These are phyloP conservation scores for Nitzschia inconspicua DNA, from an alignment of 108 stramenopile genomes.

Conservation along the genomic window DNA sequence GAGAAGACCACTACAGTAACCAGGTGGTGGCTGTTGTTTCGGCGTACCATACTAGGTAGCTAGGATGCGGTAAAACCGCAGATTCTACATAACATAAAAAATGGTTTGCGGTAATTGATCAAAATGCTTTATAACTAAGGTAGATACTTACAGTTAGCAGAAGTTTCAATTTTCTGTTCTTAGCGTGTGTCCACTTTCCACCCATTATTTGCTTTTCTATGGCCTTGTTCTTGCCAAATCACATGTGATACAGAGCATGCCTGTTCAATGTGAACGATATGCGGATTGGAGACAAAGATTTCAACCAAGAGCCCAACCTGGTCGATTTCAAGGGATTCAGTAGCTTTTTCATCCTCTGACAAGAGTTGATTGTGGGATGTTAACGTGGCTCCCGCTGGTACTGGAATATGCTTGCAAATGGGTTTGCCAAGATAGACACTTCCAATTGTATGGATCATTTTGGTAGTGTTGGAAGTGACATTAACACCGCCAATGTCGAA, in stretches of 20 bases:
- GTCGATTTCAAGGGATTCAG: constrained; percentile 4
- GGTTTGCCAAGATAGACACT: constrained; percentile 52
- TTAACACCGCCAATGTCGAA: constrained; percentile 46
- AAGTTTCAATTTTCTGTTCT: constrained; percentile 1
- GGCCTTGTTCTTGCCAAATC: constrained; percentile 66
- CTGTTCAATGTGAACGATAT: constrained; percentile 31
- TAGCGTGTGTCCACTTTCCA: neutral
- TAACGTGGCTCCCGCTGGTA: constrained; percentile 34
- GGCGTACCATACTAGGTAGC: too few species aligned
- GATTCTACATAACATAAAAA: neutral
- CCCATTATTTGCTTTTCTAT: neutral
- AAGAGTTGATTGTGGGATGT: constrained; percentile 35
- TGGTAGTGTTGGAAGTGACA: constrained; percentile 1
- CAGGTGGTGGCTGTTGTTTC: too few species aligned
- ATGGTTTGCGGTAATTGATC: neutral
- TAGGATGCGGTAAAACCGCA: neutral
- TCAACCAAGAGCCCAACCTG: constrained; percentile 37
- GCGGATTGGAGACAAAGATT: constrained; percentile 29
- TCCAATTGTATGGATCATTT: constrained; percentile 33
- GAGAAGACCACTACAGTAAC: too few species aligned
- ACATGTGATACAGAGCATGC: constrained; percentile 70
- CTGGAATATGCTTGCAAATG: constrained; percentile 40
- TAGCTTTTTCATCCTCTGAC: neutral
- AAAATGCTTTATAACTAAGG: neutral
- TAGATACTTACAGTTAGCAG: neutral